Conservation (phyloP, 202 grass and related monocot genomes). For the Bolboschoenoplectus hybrid region DNA sequence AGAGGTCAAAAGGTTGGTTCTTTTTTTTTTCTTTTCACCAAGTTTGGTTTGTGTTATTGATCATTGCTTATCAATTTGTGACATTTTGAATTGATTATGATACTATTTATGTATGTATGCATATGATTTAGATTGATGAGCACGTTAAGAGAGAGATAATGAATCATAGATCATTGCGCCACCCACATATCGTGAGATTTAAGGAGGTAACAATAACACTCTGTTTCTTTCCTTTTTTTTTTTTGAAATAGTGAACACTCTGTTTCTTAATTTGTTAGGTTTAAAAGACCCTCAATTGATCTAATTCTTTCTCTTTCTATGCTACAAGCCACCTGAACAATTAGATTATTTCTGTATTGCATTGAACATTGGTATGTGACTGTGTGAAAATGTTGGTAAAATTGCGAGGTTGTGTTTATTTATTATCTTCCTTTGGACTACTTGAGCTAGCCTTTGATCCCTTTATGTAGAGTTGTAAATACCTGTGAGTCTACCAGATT, state of each 20-base stretch:
- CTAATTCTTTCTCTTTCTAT: neutral
- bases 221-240: neutral
- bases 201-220: slow-evolving; percentile 66
- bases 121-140: slow-evolving; percentile 75
- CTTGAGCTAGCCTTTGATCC: neutral
- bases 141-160: slow-evolving; percentile 99
- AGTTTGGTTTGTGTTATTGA: neutral
- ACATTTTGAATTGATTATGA: slow-evolving; percentile 15
- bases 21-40: neutral
- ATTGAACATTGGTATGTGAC: neutral
- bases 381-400: neutral
- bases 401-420: neutral
- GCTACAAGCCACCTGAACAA: neutral
- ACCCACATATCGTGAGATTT: slow-evolving; percentile 93
- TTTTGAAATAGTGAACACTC: neutral
- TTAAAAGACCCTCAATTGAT: slow-evolving; percentile 4
- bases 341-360: slow-evolving; percentile 19
- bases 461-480: neutral
- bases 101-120: neutral
- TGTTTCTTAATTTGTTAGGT: neutral
- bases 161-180: slow-evolving; percentile 89
- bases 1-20: slow-evolving; percentile 82
- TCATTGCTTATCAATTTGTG: neutral
- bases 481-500: neutral
- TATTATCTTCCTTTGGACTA: neutral